Percentiles rank a stretch among this genome's conserved stretches.
phyloP scores from a whole-genome alignment of 2,329 filamentous ascomycete genomes.

The Lecanicillium sp. region DNA sequence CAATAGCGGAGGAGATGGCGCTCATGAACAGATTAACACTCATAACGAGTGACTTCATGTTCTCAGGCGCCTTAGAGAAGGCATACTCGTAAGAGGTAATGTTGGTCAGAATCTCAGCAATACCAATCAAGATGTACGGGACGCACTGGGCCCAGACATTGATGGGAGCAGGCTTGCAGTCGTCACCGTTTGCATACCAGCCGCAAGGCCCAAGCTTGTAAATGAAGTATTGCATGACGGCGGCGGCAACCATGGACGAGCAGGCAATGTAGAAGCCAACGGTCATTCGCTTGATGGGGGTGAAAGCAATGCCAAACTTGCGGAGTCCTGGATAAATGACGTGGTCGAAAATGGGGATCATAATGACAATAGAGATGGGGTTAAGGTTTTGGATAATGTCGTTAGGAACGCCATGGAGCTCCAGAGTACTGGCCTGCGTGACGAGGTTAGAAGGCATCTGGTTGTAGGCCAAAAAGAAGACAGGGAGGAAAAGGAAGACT shows the following conservation, averaged over 20 bases:
- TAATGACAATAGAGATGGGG: slow-evolving; percentile 65
- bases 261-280: slow-evolving; percentile 59
- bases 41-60: slow-evolving; percentile 72
- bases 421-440: slow-evolving; percentile 58
- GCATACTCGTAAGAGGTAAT: slow-evolving; percentile 64
- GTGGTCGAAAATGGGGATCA: slow-evolving; percentile 63
- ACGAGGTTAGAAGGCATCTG: slow-evolving; percentile 53
- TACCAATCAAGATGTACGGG: slow-evolving; percentile 41
- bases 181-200: slow-evolving; percentile 37
- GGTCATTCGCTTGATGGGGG: slow-evolving; percentile 68
- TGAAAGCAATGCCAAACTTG: slow-evolving; percentile 56
- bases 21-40: slow-evolving; percentile 63
- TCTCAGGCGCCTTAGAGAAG: slow-evolving; percentile 68
- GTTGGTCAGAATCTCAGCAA: slow-evolving; percentile 46
- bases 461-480: slow-evolving; percentile 52
- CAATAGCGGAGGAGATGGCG: slow-evolving; percentile 60
- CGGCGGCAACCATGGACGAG: slow-evolving; percentile 50
- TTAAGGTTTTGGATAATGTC: slow-evolving; percentile 71
- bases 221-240: slow-evolving; percentile 52
- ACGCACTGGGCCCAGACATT: slow-evolving; percentile 54
- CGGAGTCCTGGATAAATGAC: slow-evolving; percentile 63
- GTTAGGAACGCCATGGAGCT: slow-evolving; percentile 64
- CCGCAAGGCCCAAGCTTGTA: slow-evolving; percentile 58
- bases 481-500: slow-evolving; percentile 63
- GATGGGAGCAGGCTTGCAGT: slow-evolving; percentile 50